Percentiles rank a stretch among this genome's conserved stretches.
Conservation (phyloP, 257 asterid genomes). For the Marsdenia floribunda region DNA sequence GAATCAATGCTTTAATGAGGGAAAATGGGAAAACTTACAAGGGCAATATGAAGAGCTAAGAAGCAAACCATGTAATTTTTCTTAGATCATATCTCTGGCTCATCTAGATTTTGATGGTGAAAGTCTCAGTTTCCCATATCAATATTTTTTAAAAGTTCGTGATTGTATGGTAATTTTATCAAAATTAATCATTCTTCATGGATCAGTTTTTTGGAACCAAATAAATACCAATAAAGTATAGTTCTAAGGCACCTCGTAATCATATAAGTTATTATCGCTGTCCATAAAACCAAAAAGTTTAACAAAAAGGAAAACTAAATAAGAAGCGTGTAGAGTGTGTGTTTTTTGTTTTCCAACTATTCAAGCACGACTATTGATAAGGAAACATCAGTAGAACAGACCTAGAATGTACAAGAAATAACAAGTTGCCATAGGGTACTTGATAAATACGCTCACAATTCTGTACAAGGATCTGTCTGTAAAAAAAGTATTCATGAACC, state of each 20-base stretch:
- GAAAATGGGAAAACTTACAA: neutral
- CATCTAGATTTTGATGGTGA: neutral
- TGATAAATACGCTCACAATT: constrained; percentile 63
- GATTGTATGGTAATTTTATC: neutral
- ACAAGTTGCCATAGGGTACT: constrained; percentile 92
- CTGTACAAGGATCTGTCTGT: constrained; percentile 63
- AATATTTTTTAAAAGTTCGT: neutral
- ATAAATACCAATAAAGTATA: neutral
- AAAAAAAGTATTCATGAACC: constrained; percentile 76
- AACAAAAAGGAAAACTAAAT: constrained; percentile 6
- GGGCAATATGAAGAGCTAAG: neutral
- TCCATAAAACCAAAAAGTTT: constrained; percentile 1
- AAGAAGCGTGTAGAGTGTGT: neutral
- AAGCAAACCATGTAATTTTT: neutral
- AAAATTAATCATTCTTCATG: neutral
- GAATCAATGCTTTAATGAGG: neutral
- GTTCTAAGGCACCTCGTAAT: neutral
- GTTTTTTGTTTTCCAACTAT: neutral
- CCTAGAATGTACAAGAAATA: constrained; percentile 83
- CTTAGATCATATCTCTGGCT: neutral
- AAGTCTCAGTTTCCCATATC: neutral
- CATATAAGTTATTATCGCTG: neutral
- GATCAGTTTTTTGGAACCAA: neutral
- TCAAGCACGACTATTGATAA: neutral
- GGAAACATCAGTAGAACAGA: constrained; percentile 25